These are phyloP conservation scores for Cichorium intybus DNA, from an alignment of 140 eudicot genomes.

Conservation along the genomic window DNA sequence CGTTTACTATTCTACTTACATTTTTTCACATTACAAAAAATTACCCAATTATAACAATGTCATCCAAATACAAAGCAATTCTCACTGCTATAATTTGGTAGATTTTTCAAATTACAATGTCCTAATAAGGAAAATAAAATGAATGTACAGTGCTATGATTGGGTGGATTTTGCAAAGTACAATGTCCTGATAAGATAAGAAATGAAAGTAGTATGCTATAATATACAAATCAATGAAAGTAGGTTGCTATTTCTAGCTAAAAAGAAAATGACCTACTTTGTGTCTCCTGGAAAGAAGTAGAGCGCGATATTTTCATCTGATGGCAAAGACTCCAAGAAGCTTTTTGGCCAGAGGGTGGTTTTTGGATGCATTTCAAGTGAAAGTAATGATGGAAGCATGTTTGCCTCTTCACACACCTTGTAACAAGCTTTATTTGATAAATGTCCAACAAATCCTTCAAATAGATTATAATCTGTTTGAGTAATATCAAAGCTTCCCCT, in stretches of 20 bases:
- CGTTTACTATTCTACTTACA: no score
- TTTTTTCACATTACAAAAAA: no score
- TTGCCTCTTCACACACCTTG: constrained; percentile 37
- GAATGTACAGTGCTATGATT: background rate
- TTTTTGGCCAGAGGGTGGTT: constrained; percentile 54
- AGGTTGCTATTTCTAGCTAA: background rate
- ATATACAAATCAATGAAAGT: no score
- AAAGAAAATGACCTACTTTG: constrained; percentile 26
- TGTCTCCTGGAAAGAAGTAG: constrained; percentile 57
- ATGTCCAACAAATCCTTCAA: constrained; percentile 48
- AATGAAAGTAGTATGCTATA: no score
- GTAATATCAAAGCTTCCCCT: constrained; percentile 52
- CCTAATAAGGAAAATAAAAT: background rate
- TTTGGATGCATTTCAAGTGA: constrained; percentile 57
- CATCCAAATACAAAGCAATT: no score
- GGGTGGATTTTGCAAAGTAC: no score
- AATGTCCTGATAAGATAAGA: no score
- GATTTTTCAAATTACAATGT: no score
- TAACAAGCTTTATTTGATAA: constrained; percentile 43
- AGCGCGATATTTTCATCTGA: constrained; percentile 51
- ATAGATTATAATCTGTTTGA: constrained; percentile 21
- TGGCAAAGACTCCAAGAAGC: constrained; percentile 50
- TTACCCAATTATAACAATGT: no score
- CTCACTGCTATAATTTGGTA: no score
- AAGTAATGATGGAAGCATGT: constrained; percentile 46